phyloP scores from a whole-genome alignment of 2,329 filamentous ascomycete species.

The Escovopsis sp. region DNA sequence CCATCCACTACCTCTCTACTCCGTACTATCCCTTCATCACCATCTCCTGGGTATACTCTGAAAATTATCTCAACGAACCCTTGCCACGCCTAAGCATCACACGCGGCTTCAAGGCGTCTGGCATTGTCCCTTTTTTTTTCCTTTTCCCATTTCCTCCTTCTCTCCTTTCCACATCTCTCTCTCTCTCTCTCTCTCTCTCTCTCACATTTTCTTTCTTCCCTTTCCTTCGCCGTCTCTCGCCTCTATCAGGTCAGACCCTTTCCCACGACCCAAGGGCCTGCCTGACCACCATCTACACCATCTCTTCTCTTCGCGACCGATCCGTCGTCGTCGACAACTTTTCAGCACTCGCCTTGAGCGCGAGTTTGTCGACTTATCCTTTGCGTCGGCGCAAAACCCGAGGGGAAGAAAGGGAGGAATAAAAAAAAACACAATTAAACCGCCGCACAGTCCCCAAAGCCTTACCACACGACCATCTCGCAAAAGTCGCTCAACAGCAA shows the following conservation, averaged over 20 bases:
- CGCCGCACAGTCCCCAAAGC: slow-evolving; percentile 2
- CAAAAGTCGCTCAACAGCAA: not conserved
- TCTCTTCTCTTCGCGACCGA: not conserved
- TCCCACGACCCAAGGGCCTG: slow-evolving; percentile 1
- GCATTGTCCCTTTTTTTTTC: slow-evolving; percentile 1
- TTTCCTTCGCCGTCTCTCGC: too few species aligned
- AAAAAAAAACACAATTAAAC: not conserved
- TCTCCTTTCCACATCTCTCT: not conserved
- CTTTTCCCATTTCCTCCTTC: not conserved
- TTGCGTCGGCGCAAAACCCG: not conserved
- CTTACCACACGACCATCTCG: not conserved
- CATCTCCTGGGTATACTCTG: not conserved
- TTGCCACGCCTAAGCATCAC: not conserved
- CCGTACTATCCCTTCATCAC: not conserved
- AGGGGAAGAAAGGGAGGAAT: not conserved
- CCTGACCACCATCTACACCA: not conserved
- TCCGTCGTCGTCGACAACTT: not conserved
- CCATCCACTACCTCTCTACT: too few species aligned
- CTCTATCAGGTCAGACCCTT: not conserved
- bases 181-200: slow-evolving; percentile 1
- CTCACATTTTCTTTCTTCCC: not conserved
- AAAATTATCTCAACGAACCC: not conserved
- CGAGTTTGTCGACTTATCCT: too few species aligned
- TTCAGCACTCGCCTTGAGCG: too few species aligned
- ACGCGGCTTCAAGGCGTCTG: not conserved